Evolutionary conservation across 495 filamentous ascomycete species (phyloP).

Genomic region (Podospora pseudocomata): DNA sequence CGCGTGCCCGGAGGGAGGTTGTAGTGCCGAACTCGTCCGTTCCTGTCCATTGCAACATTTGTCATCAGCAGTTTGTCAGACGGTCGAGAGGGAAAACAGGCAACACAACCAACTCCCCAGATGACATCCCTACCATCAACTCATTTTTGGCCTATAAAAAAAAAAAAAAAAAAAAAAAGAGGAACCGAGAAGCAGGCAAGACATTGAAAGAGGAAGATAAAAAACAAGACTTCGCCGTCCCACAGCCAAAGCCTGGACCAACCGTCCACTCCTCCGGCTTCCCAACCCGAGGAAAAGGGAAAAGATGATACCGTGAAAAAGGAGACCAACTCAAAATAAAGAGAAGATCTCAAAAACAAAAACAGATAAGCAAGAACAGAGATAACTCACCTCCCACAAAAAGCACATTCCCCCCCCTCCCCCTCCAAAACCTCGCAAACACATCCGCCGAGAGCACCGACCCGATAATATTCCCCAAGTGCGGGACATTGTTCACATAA

Average conservation of each 20-base stretch:
- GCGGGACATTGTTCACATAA: conserved; percentile 91
- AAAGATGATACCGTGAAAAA: too few relatives aligned
- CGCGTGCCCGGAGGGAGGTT: conserved; percentile 61
- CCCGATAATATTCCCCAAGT: conserved; percentile 86
- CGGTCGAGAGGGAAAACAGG: neutral
- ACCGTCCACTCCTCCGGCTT: too few relatives aligned
- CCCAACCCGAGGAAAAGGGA: too few relatives aligned
- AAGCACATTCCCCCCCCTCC: conserved; percentile 38
- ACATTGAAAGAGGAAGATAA: too few relatives aligned
- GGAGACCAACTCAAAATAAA: too few relatives aligned
- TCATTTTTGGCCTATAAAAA: too few relatives aligned
- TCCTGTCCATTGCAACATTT: neutral
- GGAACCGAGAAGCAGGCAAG: neutral
- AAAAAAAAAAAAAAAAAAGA: too few relatives aligned
- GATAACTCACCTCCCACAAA: conserved; percentile 49
- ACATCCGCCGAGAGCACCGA: conserved; percentile 60
- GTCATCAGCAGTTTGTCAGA: neutral
- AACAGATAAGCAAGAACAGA: neutral
- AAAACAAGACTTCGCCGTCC: too few relatives aligned
- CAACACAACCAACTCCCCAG: too few relatives aligned
- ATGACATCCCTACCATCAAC: too few relatives aligned
- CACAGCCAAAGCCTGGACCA: too few relatives aligned
- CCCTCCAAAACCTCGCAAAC: conserved; percentile 50
- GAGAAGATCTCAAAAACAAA: too few relatives aligned
- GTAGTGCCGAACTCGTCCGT: conserved; percentile 62